Percentiles rank a stretch among this genome's conserved stretches.
Evolutionary conservation across 2,329 filamentous ascomycete species (phyloP).

Genomic region (Sporothrix brasiliensis): DNA sequence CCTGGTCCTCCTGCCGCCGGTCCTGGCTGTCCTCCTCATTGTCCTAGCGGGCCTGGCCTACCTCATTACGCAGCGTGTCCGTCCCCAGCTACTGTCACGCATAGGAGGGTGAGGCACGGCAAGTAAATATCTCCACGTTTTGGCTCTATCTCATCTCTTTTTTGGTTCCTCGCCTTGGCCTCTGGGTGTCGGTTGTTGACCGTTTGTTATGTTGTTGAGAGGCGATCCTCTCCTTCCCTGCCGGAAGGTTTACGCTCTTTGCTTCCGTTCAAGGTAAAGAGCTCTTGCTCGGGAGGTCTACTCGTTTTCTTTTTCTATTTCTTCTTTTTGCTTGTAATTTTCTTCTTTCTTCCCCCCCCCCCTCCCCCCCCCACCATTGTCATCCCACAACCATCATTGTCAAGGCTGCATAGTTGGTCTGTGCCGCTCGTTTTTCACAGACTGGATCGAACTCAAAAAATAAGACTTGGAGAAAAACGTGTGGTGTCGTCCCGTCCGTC

Average conservation of each 20-base stretch:
- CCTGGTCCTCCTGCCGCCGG: constrained; percentile 52
- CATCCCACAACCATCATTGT: background rate
- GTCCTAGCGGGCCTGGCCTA: constrained; percentile 47
- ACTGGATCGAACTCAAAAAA: background rate
- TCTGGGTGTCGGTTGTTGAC: background rate
- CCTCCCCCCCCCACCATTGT: background rate
- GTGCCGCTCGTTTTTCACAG: background rate
- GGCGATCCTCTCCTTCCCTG: constrained; percentile 21
- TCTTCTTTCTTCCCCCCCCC: no score
- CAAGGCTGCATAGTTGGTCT: constrained; percentile 5
- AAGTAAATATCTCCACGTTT: background rate
- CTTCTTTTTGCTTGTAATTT: background rate
- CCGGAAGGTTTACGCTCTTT: background rate
- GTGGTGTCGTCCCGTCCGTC: background rate
- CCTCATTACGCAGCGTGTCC: constrained; percentile 42
- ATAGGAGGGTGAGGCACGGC: background rate
- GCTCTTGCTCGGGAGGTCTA: background rate
- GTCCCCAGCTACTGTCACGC: constrained; percentile 13
- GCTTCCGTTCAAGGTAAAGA: no score
- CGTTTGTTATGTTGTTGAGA: constrained; percentile 6
- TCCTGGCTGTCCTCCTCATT: constrained; percentile 46
- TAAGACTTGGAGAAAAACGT: constrained; percentile 6
- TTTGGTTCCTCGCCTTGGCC: background rate
- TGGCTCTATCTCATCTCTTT: background rate
- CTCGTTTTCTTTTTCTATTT: constrained; percentile 1